These are phyloP conservation scores for Rhodofomes roseus DNA, from an alignment of 1,284 basidiomycete genomes.

Conservation along the genomic window DNA sequence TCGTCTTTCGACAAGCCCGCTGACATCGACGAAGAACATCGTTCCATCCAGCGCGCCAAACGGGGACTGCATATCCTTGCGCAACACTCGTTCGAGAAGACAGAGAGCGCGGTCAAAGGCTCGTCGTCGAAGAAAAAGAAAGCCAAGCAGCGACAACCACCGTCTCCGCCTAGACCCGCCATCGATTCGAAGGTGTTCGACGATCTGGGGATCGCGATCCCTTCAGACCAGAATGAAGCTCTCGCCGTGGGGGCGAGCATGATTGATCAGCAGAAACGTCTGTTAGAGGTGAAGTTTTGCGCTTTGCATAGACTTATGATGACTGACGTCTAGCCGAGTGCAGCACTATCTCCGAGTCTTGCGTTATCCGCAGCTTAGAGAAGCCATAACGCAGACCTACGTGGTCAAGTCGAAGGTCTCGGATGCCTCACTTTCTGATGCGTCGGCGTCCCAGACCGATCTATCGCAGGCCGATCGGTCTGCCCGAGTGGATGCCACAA, in stretches of 20 bases:
- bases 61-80: neutral
- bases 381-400: neutral
- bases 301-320: too few relatives aligned
- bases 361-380: neutral
- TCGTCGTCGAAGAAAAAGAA: neutral
- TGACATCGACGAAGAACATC: neutral
- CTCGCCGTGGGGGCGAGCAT: constrained; percentile 16
- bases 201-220: constrained; percentile 21
- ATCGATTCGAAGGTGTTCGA: constrained; percentile 24
- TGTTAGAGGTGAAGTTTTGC: constrained; percentile 12
- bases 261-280: constrained; percentile 14
- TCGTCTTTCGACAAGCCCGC: neutral
- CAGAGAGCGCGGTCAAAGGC: neutral
- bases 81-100: neutral
- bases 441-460: neutral
- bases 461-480: too few relatives aligned
- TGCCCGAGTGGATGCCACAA: too few relatives aligned
- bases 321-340: neutral
- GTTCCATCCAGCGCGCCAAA: neutral
- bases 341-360: constrained; percentile 2
- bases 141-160: neutral
- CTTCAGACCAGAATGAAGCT: constrained; percentile 19
- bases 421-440: neutral
- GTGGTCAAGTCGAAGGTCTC: too few relatives aligned
- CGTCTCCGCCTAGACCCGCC: neutral